Base-by-base conservation (phyloP, 306 rosid genomes). In the Echinosophora koreensis region DNA sequence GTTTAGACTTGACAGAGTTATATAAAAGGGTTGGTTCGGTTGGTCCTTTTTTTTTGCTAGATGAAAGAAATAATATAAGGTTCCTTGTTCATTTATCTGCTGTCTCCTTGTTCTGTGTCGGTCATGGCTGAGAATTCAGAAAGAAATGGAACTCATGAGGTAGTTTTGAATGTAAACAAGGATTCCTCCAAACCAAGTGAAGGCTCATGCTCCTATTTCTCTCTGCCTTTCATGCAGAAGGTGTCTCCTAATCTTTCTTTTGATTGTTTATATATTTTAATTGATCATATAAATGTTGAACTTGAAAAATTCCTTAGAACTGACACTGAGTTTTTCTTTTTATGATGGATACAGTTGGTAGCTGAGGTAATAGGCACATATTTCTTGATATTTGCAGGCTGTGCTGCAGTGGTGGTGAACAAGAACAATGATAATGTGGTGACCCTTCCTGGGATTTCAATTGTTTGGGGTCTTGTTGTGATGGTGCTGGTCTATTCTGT, bases 351-450 rank as follows among this genome's bases (percentile, higher is more conserved):
- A 16, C 76, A 92, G 99, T 46, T 95, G 78, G 52, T 92, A 27
- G 97, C 97, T 0, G 99, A 95, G 84, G 85, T 87, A 35, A 22
- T 90, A 60, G 97, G 97, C 0, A 95, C 97, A 0, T 92, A 87
- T 81, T 95, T 95, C 76, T 32, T 95, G 91, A 84, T 92, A 72
- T 95, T 95, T 69, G 97, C 91, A 0, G 97, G 99, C 0, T 85
- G 97, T 79, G 95, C 84, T 1, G 8, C 99, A 1, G 99, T 89
- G 86, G 85, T 80, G 30, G 97, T 92, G 79, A 89, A 95, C 77
- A 38, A 74, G 73, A 66, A 56, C 69, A 58, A 85, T 0, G 72
- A 84, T 2, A 77, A 85, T 35, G 81, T 83, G 6, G 84, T 91
- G 22, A 88, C 91, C 17, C 76, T 66, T 55, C 97, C 97, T 0